Conservation (phyloP, 2,329 filamentous ascomycete species). For the Aspergillus fischeri region DNA sequence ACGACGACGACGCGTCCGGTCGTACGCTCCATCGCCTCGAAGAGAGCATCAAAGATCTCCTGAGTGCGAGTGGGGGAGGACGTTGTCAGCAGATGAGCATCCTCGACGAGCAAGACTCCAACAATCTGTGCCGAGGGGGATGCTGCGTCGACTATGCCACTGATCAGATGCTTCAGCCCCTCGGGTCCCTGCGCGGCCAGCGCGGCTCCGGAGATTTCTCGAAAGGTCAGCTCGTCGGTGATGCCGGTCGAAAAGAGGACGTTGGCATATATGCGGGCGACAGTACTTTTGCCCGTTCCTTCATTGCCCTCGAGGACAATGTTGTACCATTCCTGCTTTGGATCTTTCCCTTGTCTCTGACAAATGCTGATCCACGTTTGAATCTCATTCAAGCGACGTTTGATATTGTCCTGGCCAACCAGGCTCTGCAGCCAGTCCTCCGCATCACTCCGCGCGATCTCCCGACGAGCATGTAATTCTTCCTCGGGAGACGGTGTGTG, state of each 20-base stretch:
- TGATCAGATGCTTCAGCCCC: constrained; percentile 5
- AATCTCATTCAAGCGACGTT: constrained; percentile 16
- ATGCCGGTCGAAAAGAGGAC: constrained; percentile 17
- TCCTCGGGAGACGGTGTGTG: constrained; percentile 5
- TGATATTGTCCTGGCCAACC: constrained; percentile 16
- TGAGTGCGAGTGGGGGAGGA: constrained; percentile 1
- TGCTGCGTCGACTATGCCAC: constrained; percentile 6
- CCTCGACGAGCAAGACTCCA: constrained; percentile 14
- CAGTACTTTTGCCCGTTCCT: constrained; percentile 16
- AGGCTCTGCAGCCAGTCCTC: constrained; percentile 12
- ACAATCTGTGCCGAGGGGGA: constrained; percentile 5
- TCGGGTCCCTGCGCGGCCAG: constrained; percentile 10
- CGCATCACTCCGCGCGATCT: constrained; percentile 9
- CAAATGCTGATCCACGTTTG: constrained; percentile 18
- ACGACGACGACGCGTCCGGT: constrained; percentile 13
- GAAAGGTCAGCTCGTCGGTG: constrained; percentile 8
- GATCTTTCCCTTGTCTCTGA: constrained; percentile 17
- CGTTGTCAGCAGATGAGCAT: constrained; percentile 7
- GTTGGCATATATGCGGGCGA: constrained; percentile 18
- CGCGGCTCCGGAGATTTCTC: constrained; percentile 12
- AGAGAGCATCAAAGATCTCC: constrained; percentile 9
- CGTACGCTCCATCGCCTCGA: constrained; percentile 13
- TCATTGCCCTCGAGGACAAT: constrained; percentile 17
- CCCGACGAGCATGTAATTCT: constrained; percentile 5
- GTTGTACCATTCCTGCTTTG: constrained; percentile 18